Percentiles rank a stretch among this genome's conserved stretches.
Conservation (phyloP, 2,329 filamentous ascomycete species). For the Aureobasidium sp. region DNA sequence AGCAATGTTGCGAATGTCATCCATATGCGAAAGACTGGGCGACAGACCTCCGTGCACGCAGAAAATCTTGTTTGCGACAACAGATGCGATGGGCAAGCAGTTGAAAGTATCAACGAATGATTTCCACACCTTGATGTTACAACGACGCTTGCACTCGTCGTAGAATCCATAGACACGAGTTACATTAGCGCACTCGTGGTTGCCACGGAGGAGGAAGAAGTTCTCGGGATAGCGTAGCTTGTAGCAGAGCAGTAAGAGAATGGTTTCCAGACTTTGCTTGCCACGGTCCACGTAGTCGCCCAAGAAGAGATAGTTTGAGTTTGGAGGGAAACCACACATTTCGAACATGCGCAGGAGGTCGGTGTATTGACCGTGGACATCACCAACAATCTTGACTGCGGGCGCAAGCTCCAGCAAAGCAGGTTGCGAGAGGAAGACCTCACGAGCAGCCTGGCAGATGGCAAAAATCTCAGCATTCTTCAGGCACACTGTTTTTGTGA, state of each 20-base stretch:
- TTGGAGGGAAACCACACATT: constrained; percentile 94
- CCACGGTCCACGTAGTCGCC: constrained; percentile 96
- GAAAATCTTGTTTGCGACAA: constrained; percentile 95
- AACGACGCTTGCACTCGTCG: constrained; percentile 93
- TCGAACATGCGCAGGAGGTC: constrained; percentile 96
- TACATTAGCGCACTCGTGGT: constrained; percentile 95
- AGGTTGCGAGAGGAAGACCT: constrained; percentile 85
- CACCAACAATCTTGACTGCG: constrained; percentile 95
- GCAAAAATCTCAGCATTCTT: constrained; percentile 97
- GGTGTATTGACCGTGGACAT: constrained; percentile 94
- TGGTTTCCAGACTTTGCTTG: constrained; percentile 93
- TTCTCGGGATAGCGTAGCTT: constrained; percentile 97
- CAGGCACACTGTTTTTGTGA: constrained; percentile 93
- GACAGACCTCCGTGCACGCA: constrained; percentile 94
- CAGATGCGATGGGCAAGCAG: constrained; percentile 88
- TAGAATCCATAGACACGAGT: constrained; percentile 96
- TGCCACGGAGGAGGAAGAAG: constrained; percentile 89
- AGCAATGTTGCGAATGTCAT: constrained; percentile 93
- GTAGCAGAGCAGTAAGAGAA: constrained; percentile 86
- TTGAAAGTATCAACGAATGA: constrained; percentile 97
- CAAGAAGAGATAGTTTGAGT: constrained; percentile 85
- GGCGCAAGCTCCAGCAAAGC: constrained; percentile 86
- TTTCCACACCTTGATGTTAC: constrained; percentile 98
- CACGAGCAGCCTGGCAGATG: constrained; percentile 81
- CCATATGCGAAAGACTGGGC: constrained; percentile 90